Evolutionary conservation across 1,284 basidiomycete species (phyloP).

Genomic region (Sanghuangporus baumii): DNA sequence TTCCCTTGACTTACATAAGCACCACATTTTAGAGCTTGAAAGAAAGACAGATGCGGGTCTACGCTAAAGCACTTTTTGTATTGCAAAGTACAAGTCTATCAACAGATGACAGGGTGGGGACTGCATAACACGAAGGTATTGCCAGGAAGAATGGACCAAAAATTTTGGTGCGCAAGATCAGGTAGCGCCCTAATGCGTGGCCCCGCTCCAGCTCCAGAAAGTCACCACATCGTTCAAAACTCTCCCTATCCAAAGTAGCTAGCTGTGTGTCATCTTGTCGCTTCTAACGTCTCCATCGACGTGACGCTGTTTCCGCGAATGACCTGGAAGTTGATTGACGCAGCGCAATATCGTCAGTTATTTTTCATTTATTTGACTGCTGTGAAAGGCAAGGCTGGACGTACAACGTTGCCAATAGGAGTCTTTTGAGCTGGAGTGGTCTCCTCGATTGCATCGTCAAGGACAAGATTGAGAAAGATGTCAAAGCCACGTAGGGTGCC

Average conservation of each 20-base stretch:
- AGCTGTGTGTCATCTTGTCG: conserved; percentile 32
- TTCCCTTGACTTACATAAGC: not conserved
- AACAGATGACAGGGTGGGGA: not conserved
- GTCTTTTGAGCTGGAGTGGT: conserved; percentile 84
- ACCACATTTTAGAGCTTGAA: not conserved
- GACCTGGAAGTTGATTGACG: conserved; percentile 48
- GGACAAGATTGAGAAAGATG: conserved; percentile 97
- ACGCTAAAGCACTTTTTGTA: not conserved
- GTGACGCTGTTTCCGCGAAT: conserved; percentile 93
- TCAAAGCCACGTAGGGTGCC: conserved; percentile 97
- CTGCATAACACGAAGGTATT: too few relatives aligned
- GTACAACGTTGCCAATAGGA: conserved; percentile 84
- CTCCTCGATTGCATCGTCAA: conserved; percentile 95
- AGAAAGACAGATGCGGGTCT: not conserved
- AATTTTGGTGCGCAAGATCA: not conserved
- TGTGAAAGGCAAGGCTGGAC: conserved; percentile 28
- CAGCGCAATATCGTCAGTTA: conserved; percentile 15
- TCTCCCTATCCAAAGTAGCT: not conserved
- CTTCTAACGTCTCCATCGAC: conserved; percentile 82
- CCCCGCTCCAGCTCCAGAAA: too few relatives aligned
- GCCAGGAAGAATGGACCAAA: too few relatives aligned
- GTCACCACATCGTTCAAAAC: not conserved
- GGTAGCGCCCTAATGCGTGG: not conserved
- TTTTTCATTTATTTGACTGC: not conserved
- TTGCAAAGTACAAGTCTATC: not conserved